Conservation (phyloP, 2,329 filamentous ascomycete genomes). For the Mycosphaerella arachidis region DNA sequence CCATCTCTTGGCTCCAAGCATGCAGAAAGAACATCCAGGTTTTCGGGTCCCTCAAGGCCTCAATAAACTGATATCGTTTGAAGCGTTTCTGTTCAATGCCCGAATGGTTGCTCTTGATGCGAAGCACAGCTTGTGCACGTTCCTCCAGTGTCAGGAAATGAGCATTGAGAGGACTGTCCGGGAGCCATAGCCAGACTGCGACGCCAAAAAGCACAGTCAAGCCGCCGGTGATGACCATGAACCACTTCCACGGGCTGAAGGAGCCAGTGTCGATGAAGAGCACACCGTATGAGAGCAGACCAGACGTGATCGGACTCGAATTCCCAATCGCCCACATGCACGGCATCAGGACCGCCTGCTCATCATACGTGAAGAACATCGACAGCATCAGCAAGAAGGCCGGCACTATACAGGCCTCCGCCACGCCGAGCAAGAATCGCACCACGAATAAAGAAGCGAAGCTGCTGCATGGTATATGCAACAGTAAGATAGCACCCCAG, state of each 20-base stretch:
- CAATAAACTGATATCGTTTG: conserved; percentile 34
- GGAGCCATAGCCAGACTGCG: conserved; percentile 32
- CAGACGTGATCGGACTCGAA: conserved; percentile 15
- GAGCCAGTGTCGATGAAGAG: conserved; percentile 16
- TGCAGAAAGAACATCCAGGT: conserved; percentile 37
- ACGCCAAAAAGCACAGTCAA: conserved; percentile 16
- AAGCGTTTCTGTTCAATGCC: conserved; percentile 37
- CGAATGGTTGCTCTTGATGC: conserved; percentile 36
- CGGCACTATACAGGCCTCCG: conserved; percentile 22
- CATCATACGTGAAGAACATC: conserved; percentile 18
- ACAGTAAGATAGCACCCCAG: conserved; percentile 29
- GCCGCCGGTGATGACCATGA: conserved; percentile 16
- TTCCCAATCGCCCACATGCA: conserved; percentile 21
- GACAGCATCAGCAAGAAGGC: conserved; percentile 12
- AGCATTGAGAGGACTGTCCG: conserved; percentile 33
- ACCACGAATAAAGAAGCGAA: conserved; percentile 27
- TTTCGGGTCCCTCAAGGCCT: conserved; percentile 33
- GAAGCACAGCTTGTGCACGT: conserved; percentile 32
- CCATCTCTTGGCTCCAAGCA: conserved; percentile 38
- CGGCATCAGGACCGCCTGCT: conserved; percentile 16
- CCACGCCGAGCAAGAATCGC: conserved; percentile 29
- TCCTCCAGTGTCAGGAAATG: conserved; percentile 33
- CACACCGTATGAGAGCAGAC: conserved; percentile 17
- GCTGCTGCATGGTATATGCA: conserved; percentile 24
- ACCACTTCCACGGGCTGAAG: conserved; percentile 20